Percentiles rank a stretch among this genome's conserved stretches.
Evolutionary conservation across 371 early-diverging fungal genomes (phyloP).

Genomic region (Conidiobolus incongruus): DNA sequence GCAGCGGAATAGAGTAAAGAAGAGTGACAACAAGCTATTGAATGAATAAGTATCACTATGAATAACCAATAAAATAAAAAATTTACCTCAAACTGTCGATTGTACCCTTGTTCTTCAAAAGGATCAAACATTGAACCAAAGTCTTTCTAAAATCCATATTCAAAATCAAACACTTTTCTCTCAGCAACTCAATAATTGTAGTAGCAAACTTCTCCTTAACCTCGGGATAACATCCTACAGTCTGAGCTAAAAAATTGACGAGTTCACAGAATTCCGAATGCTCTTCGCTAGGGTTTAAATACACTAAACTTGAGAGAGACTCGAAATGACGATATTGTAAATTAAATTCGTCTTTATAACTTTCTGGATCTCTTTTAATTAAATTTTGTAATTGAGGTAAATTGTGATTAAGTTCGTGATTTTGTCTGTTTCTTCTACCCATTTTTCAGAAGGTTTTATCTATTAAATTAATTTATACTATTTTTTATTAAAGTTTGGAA

Average conservation of each 20-base stretch:
- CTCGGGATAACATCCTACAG: slow-evolving; percentile 58
- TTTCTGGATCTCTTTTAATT: slow-evolving; percentile 77
- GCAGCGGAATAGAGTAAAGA: slow-evolving; percentile 83
- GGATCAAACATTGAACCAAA: slow-evolving; percentile 75
- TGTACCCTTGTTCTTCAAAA: slow-evolving; percentile 65
- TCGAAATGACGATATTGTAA: slow-evolving; percentile 86
- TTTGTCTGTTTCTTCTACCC: slow-evolving; percentile 44
- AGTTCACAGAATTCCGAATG: slow-evolving; percentile 61
- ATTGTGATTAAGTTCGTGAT: slow-evolving; percentile 54
- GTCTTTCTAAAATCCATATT: slow-evolving; percentile 60
- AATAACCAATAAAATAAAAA: slow-evolving; percentile 4
- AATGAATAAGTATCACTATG: background rate
- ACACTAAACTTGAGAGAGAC: slow-evolving; percentile 60
- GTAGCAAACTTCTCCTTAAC: slow-evolving; percentile 55
- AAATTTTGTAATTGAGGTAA: slow-evolving; percentile 93
- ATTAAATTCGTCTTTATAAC: slow-evolving; percentile 81
- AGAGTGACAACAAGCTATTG: slow-evolving; percentile 52
- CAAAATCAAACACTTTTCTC: slow-evolving; percentile 49
- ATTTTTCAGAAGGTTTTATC: too few relatives aligned
- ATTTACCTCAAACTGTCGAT: slow-evolving; percentile 32
- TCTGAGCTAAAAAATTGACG: slow-evolving; percentile 71
- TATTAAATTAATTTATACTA: too few relatives aligned
- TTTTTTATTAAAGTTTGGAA: too few relatives aligned
- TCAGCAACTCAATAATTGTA: slow-evolving; percentile 55
- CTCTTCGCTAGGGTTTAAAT: slow-evolving; percentile 67